A percentile compares a stretch with the other conserved stretches of the same genome.
Evolutionary conservation across 2,329 filamentous ascomycete species (phyloP).

Genomic region (Fusarium tuaranense): DNA sequence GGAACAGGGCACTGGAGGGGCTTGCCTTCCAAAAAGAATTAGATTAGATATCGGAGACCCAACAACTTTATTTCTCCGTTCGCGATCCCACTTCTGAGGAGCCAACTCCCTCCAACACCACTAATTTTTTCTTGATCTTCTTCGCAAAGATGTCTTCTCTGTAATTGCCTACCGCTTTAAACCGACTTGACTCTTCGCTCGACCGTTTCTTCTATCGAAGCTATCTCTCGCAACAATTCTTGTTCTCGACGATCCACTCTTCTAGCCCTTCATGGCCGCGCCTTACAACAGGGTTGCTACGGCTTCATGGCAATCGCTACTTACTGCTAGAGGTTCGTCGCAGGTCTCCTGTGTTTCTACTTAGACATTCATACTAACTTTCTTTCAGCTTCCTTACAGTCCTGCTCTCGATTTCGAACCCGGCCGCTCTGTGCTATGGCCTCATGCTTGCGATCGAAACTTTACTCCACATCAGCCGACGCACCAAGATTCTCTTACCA

Average conservation of each 20-base stretch:
- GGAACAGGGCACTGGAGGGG: constrained; percentile 39
- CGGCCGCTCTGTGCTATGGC: constrained; percentile 29
- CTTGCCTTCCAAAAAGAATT: constrained; percentile 28
- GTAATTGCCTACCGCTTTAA: constrained; percentile 15
- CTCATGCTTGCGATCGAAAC: constrained; percentile 33
- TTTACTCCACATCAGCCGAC: constrained; percentile 42
- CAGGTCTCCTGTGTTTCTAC: background rate
- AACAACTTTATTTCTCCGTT: constrained; percentile 43
- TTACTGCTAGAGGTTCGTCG: constrained; percentile 36
- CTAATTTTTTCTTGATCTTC: constrained; percentile 20
- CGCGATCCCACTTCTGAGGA: constrained; percentile 38
- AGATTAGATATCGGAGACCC: constrained; percentile 44
- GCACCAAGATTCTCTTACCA: constrained; percentile 70
- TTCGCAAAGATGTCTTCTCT: constrained; percentile 34
- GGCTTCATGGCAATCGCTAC: constrained; percentile 37
- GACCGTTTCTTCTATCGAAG: background rate
- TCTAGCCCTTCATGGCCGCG: constrained; percentile 41
- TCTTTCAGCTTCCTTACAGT: constrained; percentile 28
- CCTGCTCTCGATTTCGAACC: constrained; percentile 14
- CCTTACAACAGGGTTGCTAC: constrained; percentile 37
- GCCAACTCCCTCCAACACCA: constrained; percentile 10
- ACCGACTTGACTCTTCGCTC: background rate
- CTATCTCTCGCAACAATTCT: constrained; percentile 17
- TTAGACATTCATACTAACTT: constrained; percentile 20
- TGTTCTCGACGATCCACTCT: constrained; percentile 21